Conservation (phyloP, 352 stramenopile species). For the Blastocystis sp. region DNA sequence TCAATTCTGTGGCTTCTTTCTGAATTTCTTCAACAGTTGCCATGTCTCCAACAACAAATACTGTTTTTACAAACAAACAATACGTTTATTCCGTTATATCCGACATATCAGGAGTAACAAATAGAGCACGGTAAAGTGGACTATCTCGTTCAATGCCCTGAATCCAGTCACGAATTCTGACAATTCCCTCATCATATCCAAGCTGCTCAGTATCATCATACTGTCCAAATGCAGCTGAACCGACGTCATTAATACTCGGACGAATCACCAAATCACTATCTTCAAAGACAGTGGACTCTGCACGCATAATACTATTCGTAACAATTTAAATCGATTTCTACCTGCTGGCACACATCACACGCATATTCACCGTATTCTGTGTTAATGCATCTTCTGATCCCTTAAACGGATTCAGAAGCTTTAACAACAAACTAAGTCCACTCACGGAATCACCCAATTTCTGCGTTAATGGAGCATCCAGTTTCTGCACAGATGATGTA, state of each 20-base stretch:
- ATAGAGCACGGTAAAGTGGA: slow-evolving; percentile 34
- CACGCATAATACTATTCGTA: slow-evolving; percentile 40
- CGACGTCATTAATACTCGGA: slow-evolving; percentile 51
- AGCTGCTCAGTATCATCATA: slow-evolving; percentile 54
- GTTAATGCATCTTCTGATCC: background rate
- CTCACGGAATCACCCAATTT: slow-evolving; percentile 18
- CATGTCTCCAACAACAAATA: background rate
- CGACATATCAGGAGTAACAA: slow-evolving; percentile 3
- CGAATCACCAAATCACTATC: slow-evolving; percentile 65
- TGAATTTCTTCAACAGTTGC: slow-evolving; percentile 47
- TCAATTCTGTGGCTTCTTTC: slow-evolving; percentile 40
- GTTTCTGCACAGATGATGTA: slow-evolving; percentile 56
- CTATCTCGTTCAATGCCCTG: background rate
- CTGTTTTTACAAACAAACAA: slow-evolving; percentile 10
- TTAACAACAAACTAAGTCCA: background rate
- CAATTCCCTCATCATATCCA: slow-evolving; percentile 42
- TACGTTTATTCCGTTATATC: background rate
- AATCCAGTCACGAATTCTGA: slow-evolving; percentile 60
- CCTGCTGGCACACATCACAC: slow-evolving; percentile 52
- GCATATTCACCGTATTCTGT: slow-evolving; percentile 30
- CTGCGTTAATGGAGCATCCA: slow-evolving; percentile 53
- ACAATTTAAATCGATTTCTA: background rate
- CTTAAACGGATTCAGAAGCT: slow-evolving; percentile 43
- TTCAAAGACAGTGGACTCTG: slow-evolving; percentile 37
- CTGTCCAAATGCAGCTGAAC: slow-evolving; percentile 45